These are phyloP conservation scores for Cucumis cinereus DNA, from an alignment of 306 rosid species.

Conservation along the genomic window DNA sequence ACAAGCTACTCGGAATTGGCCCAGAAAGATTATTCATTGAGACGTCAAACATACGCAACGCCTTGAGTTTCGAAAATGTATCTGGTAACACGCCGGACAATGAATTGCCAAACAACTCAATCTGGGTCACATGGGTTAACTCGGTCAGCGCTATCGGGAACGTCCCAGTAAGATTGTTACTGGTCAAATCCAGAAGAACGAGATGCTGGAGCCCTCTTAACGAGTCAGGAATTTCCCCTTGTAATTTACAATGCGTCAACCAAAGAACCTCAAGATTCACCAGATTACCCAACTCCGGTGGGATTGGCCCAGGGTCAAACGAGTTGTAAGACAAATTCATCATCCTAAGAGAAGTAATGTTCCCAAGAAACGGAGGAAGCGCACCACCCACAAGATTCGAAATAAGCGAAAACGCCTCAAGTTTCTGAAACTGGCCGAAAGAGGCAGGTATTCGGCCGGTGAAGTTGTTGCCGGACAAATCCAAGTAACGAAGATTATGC, in stretches of 20 bases:
- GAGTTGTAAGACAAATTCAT: constrained; percentile 82
- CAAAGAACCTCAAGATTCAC: constrained; percentile 50
- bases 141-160: constrained; percentile 43
- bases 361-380: constrained; percentile 46
- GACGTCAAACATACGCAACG: constrained; percentile 49
- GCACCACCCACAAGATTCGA: constrained; percentile 43
- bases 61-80: constrained; percentile 53
- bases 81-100: constrained; percentile 52
- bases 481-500: constrained; percentile 41
- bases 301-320: constrained; percentile 41
- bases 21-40: constrained; percentile 65
- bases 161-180: constrained; percentile 39
- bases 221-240: constrained; percentile 58
- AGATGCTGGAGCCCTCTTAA: constrained; percentile 40
- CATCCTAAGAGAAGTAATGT: constrained; percentile 40
- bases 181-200: constrained; percentile 46
- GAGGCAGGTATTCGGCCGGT: constrained; percentile 53
- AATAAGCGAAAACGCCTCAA: constrained; percentile 54
- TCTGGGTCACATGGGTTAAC: constrained; percentile 36
- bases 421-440: constrained; percentile 43
- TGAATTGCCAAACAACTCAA: constrained; percentile 74
- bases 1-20: constrained; percentile 50
- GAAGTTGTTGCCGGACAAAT: constrained; percentile 70
- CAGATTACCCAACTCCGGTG: constrained; percentile 57
- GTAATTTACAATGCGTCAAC: constrained; percentile 51